Evolutionary conservation across 2,329 filamentous ascomycete species (phyloP), one percentile per base, ranked within the genome.

Genomic region (Aureobasidium musti): DNA sequence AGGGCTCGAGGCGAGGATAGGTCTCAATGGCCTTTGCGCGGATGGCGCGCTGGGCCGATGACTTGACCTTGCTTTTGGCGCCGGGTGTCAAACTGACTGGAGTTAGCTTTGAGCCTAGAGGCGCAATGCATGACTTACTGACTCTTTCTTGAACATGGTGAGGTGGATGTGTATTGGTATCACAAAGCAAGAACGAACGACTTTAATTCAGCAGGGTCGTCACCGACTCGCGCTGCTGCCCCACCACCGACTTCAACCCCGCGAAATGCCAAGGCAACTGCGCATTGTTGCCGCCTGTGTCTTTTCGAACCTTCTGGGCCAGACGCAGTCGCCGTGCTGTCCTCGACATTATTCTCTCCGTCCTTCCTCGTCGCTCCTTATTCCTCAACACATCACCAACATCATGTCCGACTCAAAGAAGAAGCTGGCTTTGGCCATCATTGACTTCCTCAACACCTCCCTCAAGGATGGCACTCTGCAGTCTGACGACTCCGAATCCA

Each of bases 61-160:
- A 97, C 82, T 98, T 99, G 79, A 98, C 91, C 84, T 98, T 98
- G 73, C 92, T 92, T 82, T 95, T 96, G 66, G 91, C 89, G 71
- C 90, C 87, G 30, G 89, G 81, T 73, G 87, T 82, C 77, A 97
- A 88, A 71, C 91, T 94, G 74, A 26, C 13, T 39, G 4, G 45
- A 70, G 75, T 69, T 17, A 69, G 57, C 5, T 3, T n/a, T 47
- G n/a, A 14, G 10, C 14, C 8, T 3, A 13, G 19, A 23, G 13
- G n/a, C 17, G 23, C n/a, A 2, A 14, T 21, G 17, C 30, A 14
- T 35, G 63, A 72, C 69, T 60, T 30, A 80, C 85, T 76, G 79
- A 95, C 92, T 96, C 91, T 84, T 95, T 96, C 77, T 96, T 96
- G 78, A 96, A 96, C 92, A 96, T 96, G 69, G 75, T 87, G 61